Conservation (phyloP, 177 flowering plant species). For the Vitis hybrid region DNA sequence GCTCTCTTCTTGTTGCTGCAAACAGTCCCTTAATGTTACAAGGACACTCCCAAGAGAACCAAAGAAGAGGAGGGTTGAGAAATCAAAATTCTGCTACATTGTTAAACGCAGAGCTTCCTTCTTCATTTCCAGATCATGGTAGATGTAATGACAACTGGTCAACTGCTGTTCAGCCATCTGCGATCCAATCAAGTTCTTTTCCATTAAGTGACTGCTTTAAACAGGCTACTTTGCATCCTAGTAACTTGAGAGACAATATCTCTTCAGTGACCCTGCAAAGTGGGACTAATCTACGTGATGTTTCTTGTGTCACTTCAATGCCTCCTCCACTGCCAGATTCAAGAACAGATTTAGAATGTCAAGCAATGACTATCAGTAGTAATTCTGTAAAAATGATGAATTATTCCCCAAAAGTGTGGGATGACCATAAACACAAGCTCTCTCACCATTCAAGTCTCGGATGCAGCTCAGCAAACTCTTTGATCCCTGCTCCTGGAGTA, state of each 20-base stretch:
- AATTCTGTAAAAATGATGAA: conserved; percentile 22
- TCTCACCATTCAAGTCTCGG: conserved; percentile 24
- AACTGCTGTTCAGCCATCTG: conserved; percentile 35
- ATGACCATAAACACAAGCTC: conserved; percentile 21
- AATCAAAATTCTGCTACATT: conserved; percentile 32
- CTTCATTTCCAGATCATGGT: conserved; percentile 36
- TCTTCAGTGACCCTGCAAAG: conserved; percentile 24
- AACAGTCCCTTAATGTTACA: conserved; percentile 40
- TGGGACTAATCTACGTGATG: conserved; percentile 26
- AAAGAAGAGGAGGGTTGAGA: conserved; percentile 4
- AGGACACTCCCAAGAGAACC: conserved; percentile 32
- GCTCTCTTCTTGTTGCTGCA: conserved; percentile 31
- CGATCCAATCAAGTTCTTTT: conserved; percentile 32
- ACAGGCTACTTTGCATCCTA: conserved; percentile 20
- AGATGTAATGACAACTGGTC: conserved; percentile 53
- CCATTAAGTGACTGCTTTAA: conserved; percentile 24
- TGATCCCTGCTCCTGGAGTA: conserved; percentile 25
- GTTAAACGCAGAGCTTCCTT: conserved; percentile 33
- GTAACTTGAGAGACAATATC: conserved; percentile 27
- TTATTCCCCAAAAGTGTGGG: conserved; percentile 22
- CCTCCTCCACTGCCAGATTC: conserved; percentile 31
- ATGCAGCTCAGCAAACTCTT: conserved; percentile 30
- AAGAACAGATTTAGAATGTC: conserved; percentile 37
- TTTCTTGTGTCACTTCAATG: conserved; percentile 25
- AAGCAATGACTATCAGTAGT: conserved; percentile 23